Percentiles rank a stretch among this genome's conserved stretches.
Conservation (phyloP, 305 asterid genomes). For the Rubia tinctorum region DNA sequence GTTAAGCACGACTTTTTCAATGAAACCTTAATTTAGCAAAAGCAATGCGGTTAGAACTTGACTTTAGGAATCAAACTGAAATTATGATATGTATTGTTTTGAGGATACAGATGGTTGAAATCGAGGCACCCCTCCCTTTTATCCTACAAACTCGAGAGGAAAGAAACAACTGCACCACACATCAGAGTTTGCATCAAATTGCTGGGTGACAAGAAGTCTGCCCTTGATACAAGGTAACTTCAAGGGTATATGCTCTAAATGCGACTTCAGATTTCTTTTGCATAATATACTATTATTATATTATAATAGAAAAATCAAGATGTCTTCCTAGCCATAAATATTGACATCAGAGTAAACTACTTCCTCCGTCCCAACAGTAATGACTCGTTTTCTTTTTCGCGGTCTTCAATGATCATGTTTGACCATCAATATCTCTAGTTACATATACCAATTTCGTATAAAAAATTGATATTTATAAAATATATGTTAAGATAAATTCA, state of each 20-base stretch:
- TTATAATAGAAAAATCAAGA: neutral
- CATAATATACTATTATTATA: neutral
- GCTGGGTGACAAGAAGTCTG: neutral
- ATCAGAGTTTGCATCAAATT: neutral
- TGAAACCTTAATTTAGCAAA: neutral
- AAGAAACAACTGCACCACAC: conserved; percentile 3
- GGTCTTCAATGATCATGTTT: too few relatives aligned
- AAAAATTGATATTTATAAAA: too few relatives aligned
- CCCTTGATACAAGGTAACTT: neutral
- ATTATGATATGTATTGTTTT: neutral
- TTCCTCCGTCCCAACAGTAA: too few relatives aligned
- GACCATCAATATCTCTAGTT: too few relatives aligned
- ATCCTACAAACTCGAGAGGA: conserved; percentile 48
- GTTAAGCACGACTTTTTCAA: neutral
- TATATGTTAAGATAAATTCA: too few relatives aligned
- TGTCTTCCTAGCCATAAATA: neutral
- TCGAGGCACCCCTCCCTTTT: conserved; percentile 68
- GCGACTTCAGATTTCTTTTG: neutral
- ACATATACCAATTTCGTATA: too few relatives aligned
- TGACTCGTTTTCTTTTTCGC: too few relatives aligned
- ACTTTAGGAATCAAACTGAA: neutral
- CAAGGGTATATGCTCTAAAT: neutral
- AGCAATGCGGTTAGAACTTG: neutral
- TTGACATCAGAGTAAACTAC: too few relatives aligned
- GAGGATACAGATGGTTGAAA: conserved; percentile 45